Evolutionary conservation across 2,329 filamentous ascomycete species (phyloP).

Genomic region (Cladosporium sp.): DNA sequence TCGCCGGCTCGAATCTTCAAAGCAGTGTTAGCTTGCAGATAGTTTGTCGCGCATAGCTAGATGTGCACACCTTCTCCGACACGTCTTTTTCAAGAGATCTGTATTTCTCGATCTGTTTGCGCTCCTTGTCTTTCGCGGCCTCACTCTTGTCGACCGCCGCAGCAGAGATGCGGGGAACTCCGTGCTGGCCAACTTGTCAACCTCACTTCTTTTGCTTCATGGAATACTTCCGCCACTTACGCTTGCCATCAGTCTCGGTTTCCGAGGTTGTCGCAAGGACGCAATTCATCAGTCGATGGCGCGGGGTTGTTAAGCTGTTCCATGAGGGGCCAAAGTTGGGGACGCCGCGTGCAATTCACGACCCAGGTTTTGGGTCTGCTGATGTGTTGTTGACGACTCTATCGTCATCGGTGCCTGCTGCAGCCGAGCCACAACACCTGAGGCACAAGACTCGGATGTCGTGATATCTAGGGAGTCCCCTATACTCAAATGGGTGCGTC

Average conservation of each 20-base stretch:
- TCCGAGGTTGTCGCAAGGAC: too few relatives aligned
- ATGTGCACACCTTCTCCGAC: conserved; percentile 53
- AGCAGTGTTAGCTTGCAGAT: conserved; percentile 45
- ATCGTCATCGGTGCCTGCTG: too few relatives aligned
- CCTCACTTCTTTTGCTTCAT: conserved; percentile 17
- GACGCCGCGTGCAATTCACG: neutral
- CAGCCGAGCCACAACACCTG: too few relatives aligned
- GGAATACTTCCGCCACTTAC: conserved; percentile 36
- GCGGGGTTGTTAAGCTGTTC: neutral
- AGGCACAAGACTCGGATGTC: too few relatives aligned
- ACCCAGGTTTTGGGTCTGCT: too few relatives aligned
- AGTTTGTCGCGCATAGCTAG: too few relatives aligned
- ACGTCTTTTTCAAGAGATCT: conserved; percentile 65
- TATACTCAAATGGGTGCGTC: too few relatives aligned
- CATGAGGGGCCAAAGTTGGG: neutral
- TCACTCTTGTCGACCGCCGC: conserved; percentile 57
- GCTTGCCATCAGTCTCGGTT: neutral
- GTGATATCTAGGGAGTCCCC: too few relatives aligned
- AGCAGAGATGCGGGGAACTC: conserved; percentile 60
- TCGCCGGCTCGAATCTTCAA: conserved; percentile 42
- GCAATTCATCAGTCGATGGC: neutral
- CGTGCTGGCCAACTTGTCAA: conserved; percentile 59
- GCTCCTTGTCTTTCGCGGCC: conserved; percentile 66
- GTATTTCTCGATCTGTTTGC: conserved; percentile 72
- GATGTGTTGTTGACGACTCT: too few relatives aligned